Base-by-base conservation (phyloP, 345 rosid genomes). In the Conringia planisiliqua region DNA sequence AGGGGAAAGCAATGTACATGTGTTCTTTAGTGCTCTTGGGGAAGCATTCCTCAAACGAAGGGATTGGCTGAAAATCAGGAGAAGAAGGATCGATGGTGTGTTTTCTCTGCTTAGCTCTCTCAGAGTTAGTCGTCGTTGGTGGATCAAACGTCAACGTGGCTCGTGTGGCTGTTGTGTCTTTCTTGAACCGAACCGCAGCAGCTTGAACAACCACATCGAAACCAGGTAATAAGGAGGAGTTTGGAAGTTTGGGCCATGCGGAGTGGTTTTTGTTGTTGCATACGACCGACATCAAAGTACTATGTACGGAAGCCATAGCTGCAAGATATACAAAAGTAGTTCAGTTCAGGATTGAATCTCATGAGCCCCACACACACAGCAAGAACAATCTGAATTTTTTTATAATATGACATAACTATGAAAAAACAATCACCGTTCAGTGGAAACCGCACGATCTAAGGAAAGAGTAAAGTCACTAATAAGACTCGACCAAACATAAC, bases 11-110 rank as follows among this genome's bases (percentile, higher is more conserved):
- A 68, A 66, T 10, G 48, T 12, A 95, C 99, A 77, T 83, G 81
- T 66, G 42, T 47, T 92, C 93, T 73, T 92, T 96, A 7, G 98
- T 80, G 89, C 99, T 96, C 73, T 79, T 90, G 3, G 99, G 98
- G 63, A 96, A 96, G 46, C 99, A 96, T 73, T 90, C 80, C 50
- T 92, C 89, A 57, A 96, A 96, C 39, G 99, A 89, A 4, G 98
- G 98, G 40, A 92, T 89, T 0, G 97, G 89, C 18, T 82, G 78
- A 58, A 96, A 92, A 78, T 96, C 98, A 47, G 99, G 98, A 83
- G 93, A 84, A 47, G 89, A 74, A 77, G 99, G 99, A 82, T 96
- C 96, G 20, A 82, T 38, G 2, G 97, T 90, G 59, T 92, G 88
- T 83, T 89, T 89, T 65, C 80, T 86, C 51, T 80, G 97, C 73